A percentile compares a stretch with the other conserved stretches of the same genome.
phyloP scores from a whole-genome alignment of 2,329 filamentous ascomycete genomes.

The Scedosporium boydii region DNA sequence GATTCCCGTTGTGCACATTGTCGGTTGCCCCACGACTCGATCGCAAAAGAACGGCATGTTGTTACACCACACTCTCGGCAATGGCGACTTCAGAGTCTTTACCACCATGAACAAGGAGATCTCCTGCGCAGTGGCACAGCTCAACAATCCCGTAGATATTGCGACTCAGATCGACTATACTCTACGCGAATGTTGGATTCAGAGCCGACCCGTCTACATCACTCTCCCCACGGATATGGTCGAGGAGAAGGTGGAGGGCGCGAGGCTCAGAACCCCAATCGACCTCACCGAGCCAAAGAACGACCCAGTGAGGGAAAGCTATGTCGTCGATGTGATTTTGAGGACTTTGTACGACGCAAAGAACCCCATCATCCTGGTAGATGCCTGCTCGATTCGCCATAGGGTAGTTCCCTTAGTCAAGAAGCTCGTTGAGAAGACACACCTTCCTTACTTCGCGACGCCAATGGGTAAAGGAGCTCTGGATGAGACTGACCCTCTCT shows the following conservation, averaged over 20 bases:
- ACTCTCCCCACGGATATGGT: constrained; percentile 76
- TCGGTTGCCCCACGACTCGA: constrained; percentile 40
- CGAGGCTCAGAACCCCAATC: constrained; percentile 59
- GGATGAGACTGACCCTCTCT: constrained; percentile 65
- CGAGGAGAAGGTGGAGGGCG: constrained; percentile 64
- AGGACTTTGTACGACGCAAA: constrained; percentile 64
- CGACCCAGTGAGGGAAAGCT: constrained; percentile 62
- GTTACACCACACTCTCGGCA: constrained; percentile 61
- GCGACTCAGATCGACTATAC: constrained; percentile 69
- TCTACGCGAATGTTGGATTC: constrained; percentile 63
- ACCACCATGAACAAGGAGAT: constrained; percentile 66
- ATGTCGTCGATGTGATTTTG: constrained; percentile 72
- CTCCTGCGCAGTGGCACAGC: constrained; percentile 60
- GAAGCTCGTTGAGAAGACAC: constrained; percentile 61
- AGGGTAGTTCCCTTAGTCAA: constrained; percentile 64
- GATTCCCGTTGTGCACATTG: constrained; percentile 62
- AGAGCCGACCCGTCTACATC: constrained; percentile 74
- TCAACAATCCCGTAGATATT: constrained; percentile 61
- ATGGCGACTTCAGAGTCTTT: constrained; percentile 77
- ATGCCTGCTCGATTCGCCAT: constrained; percentile 74
- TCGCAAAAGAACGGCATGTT: constrained; percentile 39
- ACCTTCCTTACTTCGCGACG: constrained; percentile 74
- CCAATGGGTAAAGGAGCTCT: constrained; percentile 85
- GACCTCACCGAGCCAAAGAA: constrained; percentile 57
- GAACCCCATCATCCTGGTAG: constrained; percentile 69